A percentile compares a stretch with the other conserved stretches of the same genome.
phyloP scores from a whole-genome alignment of 495 filamentous ascomycete genomes.

The Haplographium delicatum region DNA sequence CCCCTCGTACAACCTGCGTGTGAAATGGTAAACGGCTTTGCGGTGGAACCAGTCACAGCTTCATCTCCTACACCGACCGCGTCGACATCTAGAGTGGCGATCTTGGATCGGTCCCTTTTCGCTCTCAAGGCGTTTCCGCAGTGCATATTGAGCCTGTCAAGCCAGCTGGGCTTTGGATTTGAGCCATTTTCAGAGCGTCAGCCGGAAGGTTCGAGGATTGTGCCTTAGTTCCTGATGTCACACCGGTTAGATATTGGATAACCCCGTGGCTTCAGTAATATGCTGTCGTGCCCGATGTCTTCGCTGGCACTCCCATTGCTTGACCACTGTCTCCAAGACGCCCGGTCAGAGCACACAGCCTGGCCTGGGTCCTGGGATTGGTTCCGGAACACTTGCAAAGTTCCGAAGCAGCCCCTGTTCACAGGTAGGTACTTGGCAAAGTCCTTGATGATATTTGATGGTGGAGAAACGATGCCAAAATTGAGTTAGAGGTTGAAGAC shows the following conservation, averaged over 20 bases:
- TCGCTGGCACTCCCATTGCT: constrained; percentile 13
- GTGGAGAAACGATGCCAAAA: no score
- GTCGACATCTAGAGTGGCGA: not conserved
- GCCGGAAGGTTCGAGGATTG: not conserved
- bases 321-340: not conserved
- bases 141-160: constrained; percentile 10
- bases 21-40: constrained; percentile 13
- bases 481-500: no score
- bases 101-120: not conserved
- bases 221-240: constrained; percentile 10
- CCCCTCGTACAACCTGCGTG: no score
- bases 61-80: constrained; percentile 6
- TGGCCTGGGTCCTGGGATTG: not conserved
- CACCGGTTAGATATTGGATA: not conserved
- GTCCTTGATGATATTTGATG: no score
- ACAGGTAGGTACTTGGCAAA: not conserved
- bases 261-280: not conserved
- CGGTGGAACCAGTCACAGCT: constrained; percentile 10
- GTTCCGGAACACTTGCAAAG: not conserved
- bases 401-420: no score
- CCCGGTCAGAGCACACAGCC: not conserved
- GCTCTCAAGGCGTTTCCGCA: constrained; percentile 2
- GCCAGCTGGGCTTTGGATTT: no score
- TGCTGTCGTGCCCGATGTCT: constrained; percentile 18
- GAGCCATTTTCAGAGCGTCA: constrained; percentile 9